Conservation (phyloP, 805 yeast species). For the Kodamaea kakaduensis region DNA sequence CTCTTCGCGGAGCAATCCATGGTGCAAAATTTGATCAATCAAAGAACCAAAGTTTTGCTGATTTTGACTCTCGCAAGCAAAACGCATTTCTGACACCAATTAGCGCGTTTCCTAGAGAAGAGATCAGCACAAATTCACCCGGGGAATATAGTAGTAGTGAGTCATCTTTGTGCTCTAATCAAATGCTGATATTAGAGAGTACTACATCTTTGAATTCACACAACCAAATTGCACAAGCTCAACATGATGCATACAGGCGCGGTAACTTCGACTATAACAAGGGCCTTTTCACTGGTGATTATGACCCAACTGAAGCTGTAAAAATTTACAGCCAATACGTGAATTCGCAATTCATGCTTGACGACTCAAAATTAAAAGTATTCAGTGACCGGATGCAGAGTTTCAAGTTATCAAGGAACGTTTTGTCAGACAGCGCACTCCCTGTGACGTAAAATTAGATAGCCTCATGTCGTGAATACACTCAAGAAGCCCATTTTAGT, state of each 20-base stretch:
- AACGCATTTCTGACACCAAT: neutral
- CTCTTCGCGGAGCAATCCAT: slow-evolving; percentile 1
- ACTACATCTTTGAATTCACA: slow-evolving; percentile 1
- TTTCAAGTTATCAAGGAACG: slow-evolving; percentile 12
- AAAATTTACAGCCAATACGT: slow-evolving; percentile 8
- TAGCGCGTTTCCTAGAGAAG: neutral
- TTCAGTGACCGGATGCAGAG: slow-evolving; percentile 13
- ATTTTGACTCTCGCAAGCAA: slow-evolving; percentile 5
- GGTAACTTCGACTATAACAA: slow-evolving; percentile 18
- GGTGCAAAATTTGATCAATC: slow-evolving; percentile 13
- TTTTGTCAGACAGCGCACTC: slow-evolving; percentile 1
- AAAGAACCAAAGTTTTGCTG: slow-evolving; percentile 5
- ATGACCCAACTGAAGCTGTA: slow-evolving; percentile 19
- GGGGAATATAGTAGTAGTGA: neutral
- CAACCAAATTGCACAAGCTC: slow-evolving; percentile 1
- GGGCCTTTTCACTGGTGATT: slow-evolving; percentile 29
- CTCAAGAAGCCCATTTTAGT: neutral
- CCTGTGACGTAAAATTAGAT: too few species aligned
- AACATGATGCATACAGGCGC: neutral
- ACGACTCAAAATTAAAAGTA: slow-evolving; percentile 11
- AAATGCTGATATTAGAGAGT: slow-evolving; percentile 2
- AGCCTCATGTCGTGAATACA: too few species aligned
- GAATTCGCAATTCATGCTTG: slow-evolving; percentile 10
- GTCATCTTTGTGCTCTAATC: slow-evolving; percentile 13
- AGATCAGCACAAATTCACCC: neutral